Base-by-base conservation (phyloP, 495 filamentous ascomycete species). In the Opeltia flavorubescens region DNA sequence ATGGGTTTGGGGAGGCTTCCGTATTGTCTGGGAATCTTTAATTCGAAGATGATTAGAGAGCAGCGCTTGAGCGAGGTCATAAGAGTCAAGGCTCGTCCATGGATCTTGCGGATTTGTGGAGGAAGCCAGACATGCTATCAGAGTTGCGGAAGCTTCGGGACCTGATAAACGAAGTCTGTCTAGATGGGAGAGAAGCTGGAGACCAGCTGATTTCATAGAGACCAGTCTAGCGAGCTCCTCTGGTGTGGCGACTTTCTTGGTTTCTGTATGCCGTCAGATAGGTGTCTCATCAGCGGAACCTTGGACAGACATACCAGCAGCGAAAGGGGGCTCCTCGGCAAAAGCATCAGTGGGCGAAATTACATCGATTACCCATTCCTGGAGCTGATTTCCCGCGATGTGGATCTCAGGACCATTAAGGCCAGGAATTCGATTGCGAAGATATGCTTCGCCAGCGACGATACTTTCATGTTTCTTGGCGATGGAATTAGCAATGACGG, bases 91-190 rank as follows among this genome's bases (percentile, higher is more conserved):
- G 2, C 66, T 70, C 25, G 67, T 67, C 79, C 80, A 84, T 24
- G 68, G 66, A 55, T 82, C 71, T 20, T 55, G 17, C 20, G 54
- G 1, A 31, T 72, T 67, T 3, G 70, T 69, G 59, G 72, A 81
- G 51, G 64, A 63, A 13, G 66, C 64, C 30, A 66, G 39, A 27
- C 46, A 44, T 20, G 56, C 42, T 25, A 67, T 50, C n/a, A 72
- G 54, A 13, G 61, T 58, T 8, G 65, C 29, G 0, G 65, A 63
- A 11, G 66, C 31, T 20, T 46, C 34, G 24, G 30, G 20, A 13
- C 34, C 20, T 5, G 34, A 21, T 33, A 40, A 28, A n/a, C 23
- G 15, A 11, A 52, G 15, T 11, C 25, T 41, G 15, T 35, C 40
- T 26, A 55, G 35, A 29, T 39, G 45, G 31, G 30, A 41, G 18